Conservation (phyloP, 2,329 filamentous ascomycete genomes). For the Fusarium hostae region DNA sequence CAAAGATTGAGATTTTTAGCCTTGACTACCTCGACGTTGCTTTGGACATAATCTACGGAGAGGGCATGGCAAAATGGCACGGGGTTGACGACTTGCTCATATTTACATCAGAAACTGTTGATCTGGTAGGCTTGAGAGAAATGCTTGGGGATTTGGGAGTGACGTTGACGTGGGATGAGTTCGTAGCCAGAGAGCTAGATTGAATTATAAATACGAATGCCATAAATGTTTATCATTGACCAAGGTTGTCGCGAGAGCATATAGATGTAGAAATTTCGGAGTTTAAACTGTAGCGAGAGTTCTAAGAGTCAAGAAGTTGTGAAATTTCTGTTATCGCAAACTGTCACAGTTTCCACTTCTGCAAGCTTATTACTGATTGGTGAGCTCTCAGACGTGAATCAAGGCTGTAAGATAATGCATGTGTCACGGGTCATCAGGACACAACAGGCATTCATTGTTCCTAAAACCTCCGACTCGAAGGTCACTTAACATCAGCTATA, state of each 20-base stretch:
- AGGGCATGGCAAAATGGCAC: accelerated
- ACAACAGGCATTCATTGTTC: neutral
- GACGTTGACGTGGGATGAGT: neutral
- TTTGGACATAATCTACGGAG: neutral
- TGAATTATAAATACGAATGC: neutral
- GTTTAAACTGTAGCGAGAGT: too few relatives aligned
- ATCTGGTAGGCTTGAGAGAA: neutral
- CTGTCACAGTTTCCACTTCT: too few relatives aligned
- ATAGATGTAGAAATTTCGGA: accelerated
- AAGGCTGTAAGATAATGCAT: accelerated
- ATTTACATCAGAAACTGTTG: accelerated
- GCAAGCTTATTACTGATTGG: too few relatives aligned
- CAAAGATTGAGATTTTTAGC: neutral
- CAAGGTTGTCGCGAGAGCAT: neutral
- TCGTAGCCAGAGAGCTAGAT: neutral
- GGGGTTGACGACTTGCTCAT: accelerated
- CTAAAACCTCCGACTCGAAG: accelerated
- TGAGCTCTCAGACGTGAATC: neutral
- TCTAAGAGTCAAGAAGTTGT: too few relatives aligned
- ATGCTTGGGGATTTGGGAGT: neutral
- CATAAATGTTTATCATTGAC: neutral
- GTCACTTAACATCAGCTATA: accelerated
- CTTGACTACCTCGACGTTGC: neutral
- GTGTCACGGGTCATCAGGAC: accelerated
- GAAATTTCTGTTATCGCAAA: too few relatives aligned